These are phyloP conservation scores for Aspergillus sp. DNA, from an alignment of 2,329 filamentous ascomycete genomes.

Conservation along the genomic window DNA sequence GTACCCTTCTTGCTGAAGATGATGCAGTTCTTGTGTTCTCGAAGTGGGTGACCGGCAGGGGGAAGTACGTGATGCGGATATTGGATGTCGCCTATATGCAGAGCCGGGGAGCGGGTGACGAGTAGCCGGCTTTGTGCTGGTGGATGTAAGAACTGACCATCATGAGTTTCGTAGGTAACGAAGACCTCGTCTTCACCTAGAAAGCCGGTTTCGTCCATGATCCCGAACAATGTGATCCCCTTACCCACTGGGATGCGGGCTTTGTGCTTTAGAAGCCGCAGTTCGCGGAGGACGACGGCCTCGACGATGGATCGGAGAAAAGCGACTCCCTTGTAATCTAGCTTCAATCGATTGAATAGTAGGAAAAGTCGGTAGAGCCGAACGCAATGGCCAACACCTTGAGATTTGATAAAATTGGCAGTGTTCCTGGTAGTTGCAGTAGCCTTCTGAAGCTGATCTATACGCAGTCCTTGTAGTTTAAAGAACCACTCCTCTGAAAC, in stretches of 20 bases:
- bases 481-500: constrained; percentile 62
- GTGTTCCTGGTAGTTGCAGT: constrained; percentile 62
- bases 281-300: constrained; percentile 65
- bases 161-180: constrained; percentile 17
- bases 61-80: constrained; percentile 59
- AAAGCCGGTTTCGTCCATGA: constrained; percentile 77
- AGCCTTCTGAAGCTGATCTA: constrained; percentile 60
- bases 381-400: constrained; percentile 61
- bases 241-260: constrained; percentile 69
- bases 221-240: constrained; percentile 75
- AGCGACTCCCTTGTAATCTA: constrained; percentile 66
- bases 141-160: constrained; percentile 6
- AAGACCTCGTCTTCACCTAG: constrained; percentile 61
- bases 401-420: constrained; percentile 62
- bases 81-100: constrained; percentile 81
- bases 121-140: constrained; percentile 46
- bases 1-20: constrained; percentile 71
- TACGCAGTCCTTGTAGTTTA: constrained; percentile 61
- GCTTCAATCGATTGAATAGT: constrained; percentile 52
- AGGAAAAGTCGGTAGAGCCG: constrained; percentile 63
- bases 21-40: constrained; percentile 68
- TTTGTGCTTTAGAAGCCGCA: constrained; percentile 75
- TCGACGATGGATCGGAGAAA: constrained; percentile 74
- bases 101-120: constrained; percentile 75
- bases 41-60: constrained; percentile 61